These are phyloP conservation scores for Jamesozyma spencerorum DNA, from an alignment of 805 yeast genomes.

Conservation along the genomic window DNA sequence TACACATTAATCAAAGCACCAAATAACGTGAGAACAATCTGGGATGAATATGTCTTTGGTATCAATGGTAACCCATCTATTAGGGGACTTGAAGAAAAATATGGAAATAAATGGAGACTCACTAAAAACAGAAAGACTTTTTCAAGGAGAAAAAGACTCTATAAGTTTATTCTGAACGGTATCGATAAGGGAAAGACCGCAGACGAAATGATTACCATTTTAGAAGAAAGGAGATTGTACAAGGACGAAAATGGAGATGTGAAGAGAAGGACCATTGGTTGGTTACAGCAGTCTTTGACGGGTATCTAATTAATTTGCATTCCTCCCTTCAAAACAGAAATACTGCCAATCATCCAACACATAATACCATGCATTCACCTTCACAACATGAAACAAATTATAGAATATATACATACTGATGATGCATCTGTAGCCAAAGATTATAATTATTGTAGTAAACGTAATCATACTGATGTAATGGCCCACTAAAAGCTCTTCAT, in stretches of 20 bases:
- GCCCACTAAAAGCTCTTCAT: conserved; percentile 39
- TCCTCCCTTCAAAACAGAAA: too few species aligned
- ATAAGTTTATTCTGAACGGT: conserved; percentile 29
- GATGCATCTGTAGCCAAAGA: too few species aligned
- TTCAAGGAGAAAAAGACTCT: conserved; percentile 30
- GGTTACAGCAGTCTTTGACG: conserved; percentile 31
- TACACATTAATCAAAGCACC: conserved; percentile 29
- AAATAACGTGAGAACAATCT: conserved; percentile 27
- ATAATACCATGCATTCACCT: too few species aligned
- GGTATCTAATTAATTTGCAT: conserved; percentile 21
- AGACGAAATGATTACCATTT: conserved; percentile 25
- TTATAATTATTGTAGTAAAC: too few species aligned
- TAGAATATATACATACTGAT: too few species aligned
- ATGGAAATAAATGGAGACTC: conserved; percentile 36
- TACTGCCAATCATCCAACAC: too few species aligned
- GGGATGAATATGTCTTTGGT: conserved; percentile 36
- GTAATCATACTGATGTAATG: too few species aligned
- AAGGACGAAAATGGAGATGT: conserved; percentile 28
- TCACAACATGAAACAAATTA: too few species aligned
- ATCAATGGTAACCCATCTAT: conserved; percentile 36
- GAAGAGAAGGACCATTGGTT: conserved; percentile 29
- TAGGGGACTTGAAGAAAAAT: conserved; percentile 32
- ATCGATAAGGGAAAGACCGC: conserved; percentile 29
- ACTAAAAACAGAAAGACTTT: conserved; percentile 30
- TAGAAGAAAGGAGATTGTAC: conserved; percentile 27